phyloP scores from a whole-genome alignment of 495 filamentous ascomycete species.

The Umbilicaria muhlenbergii region DNA sequence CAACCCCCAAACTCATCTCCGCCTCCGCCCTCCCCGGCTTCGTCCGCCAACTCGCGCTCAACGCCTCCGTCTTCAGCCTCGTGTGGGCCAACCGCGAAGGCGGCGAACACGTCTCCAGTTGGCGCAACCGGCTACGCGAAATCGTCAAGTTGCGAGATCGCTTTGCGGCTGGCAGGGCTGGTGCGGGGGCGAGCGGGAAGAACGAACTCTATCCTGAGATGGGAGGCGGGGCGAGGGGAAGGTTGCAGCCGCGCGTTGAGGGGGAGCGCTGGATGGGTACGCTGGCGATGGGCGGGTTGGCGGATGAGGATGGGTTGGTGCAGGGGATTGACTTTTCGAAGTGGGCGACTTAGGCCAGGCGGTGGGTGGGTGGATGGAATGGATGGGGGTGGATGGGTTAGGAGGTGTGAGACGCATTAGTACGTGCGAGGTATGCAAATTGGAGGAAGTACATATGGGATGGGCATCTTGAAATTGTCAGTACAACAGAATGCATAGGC shows the following conservation, averaged over 20 bases:
- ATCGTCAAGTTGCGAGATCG: constrained; percentile 68
- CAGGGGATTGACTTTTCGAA: constrained; percentile 45
- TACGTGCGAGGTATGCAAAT: no score
- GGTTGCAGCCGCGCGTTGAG: constrained; percentile 7
- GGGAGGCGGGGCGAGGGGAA: constrained; percentile 1
- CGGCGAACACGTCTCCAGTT: constrained; percentile 76
- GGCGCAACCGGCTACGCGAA: constrained; percentile 72
- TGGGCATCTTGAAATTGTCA: no score
- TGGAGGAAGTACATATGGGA: no score
- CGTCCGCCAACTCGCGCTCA: constrained; percentile 79
- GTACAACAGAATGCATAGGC: no score
- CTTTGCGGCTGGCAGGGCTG: constrained; percentile 13
- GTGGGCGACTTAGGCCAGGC: constrained; percentile 20
- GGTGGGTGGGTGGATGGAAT: no score
- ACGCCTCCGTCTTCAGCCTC: constrained; percentile 80
- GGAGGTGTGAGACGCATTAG: no score
- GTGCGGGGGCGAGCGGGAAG: constrained; percentile 1
- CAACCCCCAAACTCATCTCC: constrained; percentile 73
- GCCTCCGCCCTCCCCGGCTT: constrained; percentile 67
- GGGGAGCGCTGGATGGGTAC: constrained; percentile 16
- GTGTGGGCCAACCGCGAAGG: constrained; percentile 71
- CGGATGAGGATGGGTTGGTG: constrained; percentile 31
- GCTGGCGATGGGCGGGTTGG: constrained; percentile 31
- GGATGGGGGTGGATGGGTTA: no score
- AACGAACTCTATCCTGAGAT: constrained; percentile 8